These are phyloP conservation scores for Mortierella sp. DNA, from an alignment of 371 early-diverging fungal genomes.

Conservation along the genomic window DNA sequence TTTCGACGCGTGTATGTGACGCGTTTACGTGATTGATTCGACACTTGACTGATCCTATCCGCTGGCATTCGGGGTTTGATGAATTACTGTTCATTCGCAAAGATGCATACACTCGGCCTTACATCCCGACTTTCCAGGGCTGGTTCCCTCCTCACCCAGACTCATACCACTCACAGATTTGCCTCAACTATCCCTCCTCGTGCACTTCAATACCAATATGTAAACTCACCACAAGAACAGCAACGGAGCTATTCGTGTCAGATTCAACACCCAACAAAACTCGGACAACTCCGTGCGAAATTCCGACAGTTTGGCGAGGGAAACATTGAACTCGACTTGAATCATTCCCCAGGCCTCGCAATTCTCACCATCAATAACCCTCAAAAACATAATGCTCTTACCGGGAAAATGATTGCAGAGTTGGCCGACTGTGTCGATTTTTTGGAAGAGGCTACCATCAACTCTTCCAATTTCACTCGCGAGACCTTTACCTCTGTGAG, in stretches of 20 bases:
- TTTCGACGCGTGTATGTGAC: background rate
- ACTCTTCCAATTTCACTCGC: background rate
- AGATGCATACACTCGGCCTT: background rate
- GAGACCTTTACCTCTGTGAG: conserved; percentile 3
- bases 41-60: too few species aligned
- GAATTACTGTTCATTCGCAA: background rate
- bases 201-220: background rate
- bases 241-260: conserved; percentile 30
- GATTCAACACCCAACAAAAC: conserved; percentile 49
- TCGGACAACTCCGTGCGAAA: conserved; percentile 56
- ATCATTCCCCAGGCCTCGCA: conserved; percentile 63
- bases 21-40: background rate
- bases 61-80: too few species aligned
- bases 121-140: background rate
- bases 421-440: conserved; percentile 66
- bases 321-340: conserved; percentile 56
- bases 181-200: background rate
- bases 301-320: conserved; percentile 62
- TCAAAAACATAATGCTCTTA: conserved; percentile 72
- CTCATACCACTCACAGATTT: too few species aligned
- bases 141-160: background rate
- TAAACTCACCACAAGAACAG: background rate
- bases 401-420: conserved; percentile 81
- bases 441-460: conserved; percentile 52
- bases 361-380: conserved; percentile 67